Evolutionary conservation across 2,329 filamentous ascomycete species (phyloP).

Genomic region (Clonostachys rosea): DNA sequence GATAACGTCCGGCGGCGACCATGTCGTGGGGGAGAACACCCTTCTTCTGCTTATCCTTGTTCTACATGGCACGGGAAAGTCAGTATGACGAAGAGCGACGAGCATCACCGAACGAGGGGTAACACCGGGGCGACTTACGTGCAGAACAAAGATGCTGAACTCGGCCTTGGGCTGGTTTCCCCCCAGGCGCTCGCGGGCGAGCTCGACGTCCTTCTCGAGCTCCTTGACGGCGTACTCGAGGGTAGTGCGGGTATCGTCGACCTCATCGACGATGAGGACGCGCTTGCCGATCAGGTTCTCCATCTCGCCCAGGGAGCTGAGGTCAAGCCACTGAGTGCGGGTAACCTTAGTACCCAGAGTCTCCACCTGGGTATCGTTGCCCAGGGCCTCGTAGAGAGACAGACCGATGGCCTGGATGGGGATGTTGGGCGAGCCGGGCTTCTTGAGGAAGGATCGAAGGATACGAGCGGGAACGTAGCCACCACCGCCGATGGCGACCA

Average conservation of each 20-base stretch:
- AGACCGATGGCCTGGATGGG: constrained; percentile 98
- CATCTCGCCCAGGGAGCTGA: constrained; percentile 78
- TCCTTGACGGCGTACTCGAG: constrained; percentile 92
- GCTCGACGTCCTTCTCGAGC: constrained; percentile 89
- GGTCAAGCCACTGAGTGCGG: constrained; percentile 95
- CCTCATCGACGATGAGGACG: constrained; percentile 90
- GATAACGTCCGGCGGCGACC: constrained; percentile 65
- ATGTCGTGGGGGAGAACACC: constrained; percentile 76
- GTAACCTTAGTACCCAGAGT: constrained; percentile 88
- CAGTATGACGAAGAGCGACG: not conserved
- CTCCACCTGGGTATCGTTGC: constrained; percentile 51
- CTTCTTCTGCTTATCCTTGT: constrained; percentile 98
- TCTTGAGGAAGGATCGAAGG: constrained; percentile 94
- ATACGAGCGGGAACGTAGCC: constrained; percentile 97
- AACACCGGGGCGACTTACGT: constrained; percentile 47
- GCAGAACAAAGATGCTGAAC: constrained; percentile 93
- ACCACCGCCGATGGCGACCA: constrained; percentile 97
- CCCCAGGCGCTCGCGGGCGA: constrained; percentile 70
- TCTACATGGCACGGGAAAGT: constrained; percentile 41
- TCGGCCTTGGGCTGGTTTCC: constrained; percentile 64
- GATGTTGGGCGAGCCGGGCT: constrained; percentile 82
- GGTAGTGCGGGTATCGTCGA: constrained; percentile 91
- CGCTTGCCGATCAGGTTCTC: constrained; percentile 86
- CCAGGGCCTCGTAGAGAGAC: constrained; percentile 88
- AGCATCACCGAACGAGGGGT: not conserved